These are phyloP conservation scores for Sergeia podlipaevii DNA, from an alignment of 208 protist genomes.

Conservation along the genomic window DNA sequence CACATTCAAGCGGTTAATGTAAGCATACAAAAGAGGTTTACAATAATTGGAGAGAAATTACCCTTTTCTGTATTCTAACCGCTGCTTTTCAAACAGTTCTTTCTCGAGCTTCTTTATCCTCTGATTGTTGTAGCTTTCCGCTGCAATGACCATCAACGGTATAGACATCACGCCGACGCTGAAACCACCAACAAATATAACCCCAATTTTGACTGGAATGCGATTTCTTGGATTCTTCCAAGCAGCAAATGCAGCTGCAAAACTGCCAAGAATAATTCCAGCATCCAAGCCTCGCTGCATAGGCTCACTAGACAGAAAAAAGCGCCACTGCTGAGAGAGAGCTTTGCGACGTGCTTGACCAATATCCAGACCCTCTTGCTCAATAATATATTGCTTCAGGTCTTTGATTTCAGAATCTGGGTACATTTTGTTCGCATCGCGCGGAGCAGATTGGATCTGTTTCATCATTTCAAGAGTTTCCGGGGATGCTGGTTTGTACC, in stretches of 20 bases:
- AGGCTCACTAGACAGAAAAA: conserved; percentile 80
- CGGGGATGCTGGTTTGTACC: conserved; percentile 65
- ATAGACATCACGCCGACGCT: conserved; percentile 59
- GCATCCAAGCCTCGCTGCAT: conserved; percentile 82
- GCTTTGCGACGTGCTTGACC: conserved; percentile 42
- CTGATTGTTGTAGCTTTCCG: conserved; percentile 64
- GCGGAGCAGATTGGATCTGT: conserved; percentile 43
- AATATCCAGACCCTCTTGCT: conserved; percentile 79
- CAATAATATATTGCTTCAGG: conserved; percentile 80
- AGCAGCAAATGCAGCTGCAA: conserved; percentile 58
- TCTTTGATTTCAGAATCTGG: conserved; percentile 72
- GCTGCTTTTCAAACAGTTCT: conserved; percentile 73
- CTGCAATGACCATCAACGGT: conserved; percentile 56
- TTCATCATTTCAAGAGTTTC: conserved; percentile 82
- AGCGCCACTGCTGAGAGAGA: conserved; percentile 81
- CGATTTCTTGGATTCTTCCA: conserved; percentile 53
- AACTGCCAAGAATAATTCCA: conserved; percentile 74
- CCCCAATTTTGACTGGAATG: conserved; percentile 52
- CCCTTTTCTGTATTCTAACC: conserved; percentile 54
- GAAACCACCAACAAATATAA: conserved; percentile 71
- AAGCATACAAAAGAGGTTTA: conserved; percentile 4
- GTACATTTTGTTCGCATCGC: conserved; percentile 57
- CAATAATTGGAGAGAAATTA: conserved; percentile 12
- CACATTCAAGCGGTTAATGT: background rate
- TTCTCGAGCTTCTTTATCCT: conserved; percentile 71